phyloP scores from a whole-genome alignment of 345 rosid species.

The Populus tremula region DNA sequence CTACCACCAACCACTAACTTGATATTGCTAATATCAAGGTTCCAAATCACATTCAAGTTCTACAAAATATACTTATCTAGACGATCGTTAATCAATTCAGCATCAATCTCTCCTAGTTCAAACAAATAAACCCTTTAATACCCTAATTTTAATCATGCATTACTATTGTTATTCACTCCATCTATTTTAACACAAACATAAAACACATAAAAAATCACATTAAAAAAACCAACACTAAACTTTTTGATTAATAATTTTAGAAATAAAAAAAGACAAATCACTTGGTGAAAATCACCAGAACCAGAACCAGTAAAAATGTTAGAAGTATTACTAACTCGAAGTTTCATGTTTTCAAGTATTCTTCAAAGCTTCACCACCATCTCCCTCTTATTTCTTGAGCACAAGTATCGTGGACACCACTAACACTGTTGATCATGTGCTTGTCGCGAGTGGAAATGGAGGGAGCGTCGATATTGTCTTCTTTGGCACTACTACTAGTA shows the following conservation, averaged over 20 bases:
- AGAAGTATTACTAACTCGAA: slow-evolving; percentile 83
- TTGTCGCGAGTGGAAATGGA: slow-evolving; percentile 25
- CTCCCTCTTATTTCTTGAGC: slow-evolving; percentile 81
- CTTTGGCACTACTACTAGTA: slow-evolving; percentile 47
- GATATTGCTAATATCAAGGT: not conserved
- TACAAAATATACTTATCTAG: not conserved
- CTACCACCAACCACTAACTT: not conserved
- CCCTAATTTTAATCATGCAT: not conserved
- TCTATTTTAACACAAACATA: not conserved
- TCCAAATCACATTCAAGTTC: not conserved
- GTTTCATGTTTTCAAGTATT: slow-evolving; percentile 84
- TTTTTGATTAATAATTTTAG: not conserved
- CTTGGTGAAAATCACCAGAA: slow-evolving; percentile 95
- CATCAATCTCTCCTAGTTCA: not conserved
- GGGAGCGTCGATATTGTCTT: slow-evolving; percentile 36
- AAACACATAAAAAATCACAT: not conserved
- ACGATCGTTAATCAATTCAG: not conserved
- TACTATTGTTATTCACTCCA: not conserved
- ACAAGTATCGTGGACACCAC: slow-evolving; percentile 69
- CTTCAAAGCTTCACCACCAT: slow-evolving; percentile 81
- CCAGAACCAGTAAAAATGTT: slow-evolving; percentile 95
- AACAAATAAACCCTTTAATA: not conserved
- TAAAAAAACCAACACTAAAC: not conserved
- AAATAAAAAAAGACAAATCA: slow-evolving; percentile 9
- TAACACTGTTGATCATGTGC: slow-evolving; percentile 45